Evolutionary conservation across 441 rosid species (phyloP), one percentile per base, ranked within the genome.

Genomic region (Jatropha podagrica): DNA sequence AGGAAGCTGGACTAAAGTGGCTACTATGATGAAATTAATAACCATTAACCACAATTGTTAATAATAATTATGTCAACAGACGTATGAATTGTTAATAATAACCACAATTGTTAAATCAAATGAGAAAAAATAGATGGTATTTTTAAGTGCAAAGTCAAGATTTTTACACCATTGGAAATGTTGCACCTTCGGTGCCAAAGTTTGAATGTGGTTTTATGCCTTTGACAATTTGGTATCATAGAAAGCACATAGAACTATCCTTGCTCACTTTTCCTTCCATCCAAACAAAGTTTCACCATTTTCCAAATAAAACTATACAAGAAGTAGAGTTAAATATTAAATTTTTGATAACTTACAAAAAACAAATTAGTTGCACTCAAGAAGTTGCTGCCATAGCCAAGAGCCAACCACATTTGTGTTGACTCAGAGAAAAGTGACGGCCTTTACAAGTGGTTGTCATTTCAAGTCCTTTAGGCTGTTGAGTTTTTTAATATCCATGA

Each of bases 191-290:
- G 49, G 8, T 8, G 12, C 14, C 60, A 68, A 68, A 6, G 26
- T 51, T 51, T 68, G 58, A 49, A 15, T 5, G 8, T 2, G 15
- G 11, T 27, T 68, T 68, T 23, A 3, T 17, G 12, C 4, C 14
- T 68, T 68, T 68, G 42, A 49, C 58, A 11, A 26, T 48, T 68
- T 48, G 38, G 23, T 68, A 23, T 68, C 41, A 12, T 7, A 15
- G 72, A 68, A 68, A 51, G 59, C 27, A 42, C 59, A 49, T 27
- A 11, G 72, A 68, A 68, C 15, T 60, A 49, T 27, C 72, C 51
- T 48, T 4, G 49, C 1, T 1, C 2, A 18, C 11, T 6, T 37
- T 37, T 32, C 32, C 32, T 32, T 32, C 32, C 32, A 32, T 32
- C 32, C 32, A 32, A 32, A 32, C 44, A 4, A 0, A 59, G 14